Evolutionary conservation across 2,329 filamentous ascomycete species (phyloP).

Genomic region (Aspergillus pseudoviridinutans): DNA sequence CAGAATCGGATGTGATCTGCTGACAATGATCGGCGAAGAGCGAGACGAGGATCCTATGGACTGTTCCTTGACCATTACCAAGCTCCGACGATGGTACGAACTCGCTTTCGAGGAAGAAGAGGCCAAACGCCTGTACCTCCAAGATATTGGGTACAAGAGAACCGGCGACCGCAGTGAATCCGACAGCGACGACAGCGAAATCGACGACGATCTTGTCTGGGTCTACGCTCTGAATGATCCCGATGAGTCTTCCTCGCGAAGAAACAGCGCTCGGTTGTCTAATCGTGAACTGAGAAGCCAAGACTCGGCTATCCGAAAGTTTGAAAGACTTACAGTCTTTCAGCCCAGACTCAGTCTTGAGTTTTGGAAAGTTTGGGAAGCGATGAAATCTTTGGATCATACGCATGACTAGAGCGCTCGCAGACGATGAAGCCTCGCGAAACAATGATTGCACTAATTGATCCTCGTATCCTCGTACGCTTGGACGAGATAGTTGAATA

Average conservation of each 20-base stretch:
- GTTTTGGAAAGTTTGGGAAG: constrained; percentile 1
- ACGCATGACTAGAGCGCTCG: neutral
- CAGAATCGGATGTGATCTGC: neutral
- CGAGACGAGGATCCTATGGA: constrained; percentile 4
- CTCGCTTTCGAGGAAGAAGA: neutral
- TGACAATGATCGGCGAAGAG: neutral
- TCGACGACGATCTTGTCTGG: constrained; percentile 3
- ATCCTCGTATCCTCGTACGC: neutral
- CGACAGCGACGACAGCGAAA: neutral
- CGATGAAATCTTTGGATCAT: neutral
- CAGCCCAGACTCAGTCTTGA: neutral
- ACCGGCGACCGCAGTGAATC: neutral
- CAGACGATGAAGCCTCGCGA: neutral
- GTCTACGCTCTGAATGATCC: constrained; percentile 1
- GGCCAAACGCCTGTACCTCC: constrained; percentile 1
- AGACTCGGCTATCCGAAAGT: neutral
- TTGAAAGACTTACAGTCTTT: constrained; percentile 3
- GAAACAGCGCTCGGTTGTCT: neutral
- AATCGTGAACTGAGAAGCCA: neutral
- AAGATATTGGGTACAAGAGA: neutral
- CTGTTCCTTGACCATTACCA: constrained; percentile 2
- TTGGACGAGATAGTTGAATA: neutral
- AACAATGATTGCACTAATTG: neutral
- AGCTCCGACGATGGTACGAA: constrained; percentile 6
- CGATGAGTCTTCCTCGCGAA: neutral